Evolutionary conservation across 257 asterid species (phyloP), one percentile per base, ranked within the genome.

Genomic region (Nicotiana noctiflora): DNA sequence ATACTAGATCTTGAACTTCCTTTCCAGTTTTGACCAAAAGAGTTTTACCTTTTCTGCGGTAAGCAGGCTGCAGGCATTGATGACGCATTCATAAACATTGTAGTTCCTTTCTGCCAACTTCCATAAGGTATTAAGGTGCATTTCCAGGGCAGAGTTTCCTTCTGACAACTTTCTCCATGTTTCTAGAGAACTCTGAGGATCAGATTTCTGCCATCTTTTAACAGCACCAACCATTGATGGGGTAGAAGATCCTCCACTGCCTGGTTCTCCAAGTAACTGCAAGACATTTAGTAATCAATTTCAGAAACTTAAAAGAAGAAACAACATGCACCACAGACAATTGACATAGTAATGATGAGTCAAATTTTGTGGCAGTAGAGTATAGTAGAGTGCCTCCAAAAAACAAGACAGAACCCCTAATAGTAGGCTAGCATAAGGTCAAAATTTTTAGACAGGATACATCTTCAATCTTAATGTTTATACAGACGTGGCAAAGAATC

Each of bases 151-250:
- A 79, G 94, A 85, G 80, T 94, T 96, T 77, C 92, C 92, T 84
- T 90, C 97, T 62, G 97, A 91, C 85, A 96, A 86, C 79, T 88
- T 90, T 81, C 83, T 94, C 99, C 99, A 96, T 77, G 94, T 96
- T 82, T 90, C 93, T 3, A 75, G 79, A 55, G 99, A 87, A 76
- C 81, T 89, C 88, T 91, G 82, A 56, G 98, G 98, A 81, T 96
- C 98, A 80, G 95, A 82, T 68, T 91, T 96, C 85, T 92, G 99
- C 99, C 98, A 96, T 87, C 90, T 94, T 92, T 94, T 96, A 79
- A 94, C 98, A 63, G 99, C 97, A 77, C 99, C 98, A 80, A 96
- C 98, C 99, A 96, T 90, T 37, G 99, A 96, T 4, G 97, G 96
- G 1, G 99, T 96, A 57, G 98, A 96, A 83, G 99, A 96, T 84